Evolutionary conservation across 441 rosid species (phyloP), one percentile per base, ranked within the genome.

Genomic region (Oxalis stricta): DNA sequence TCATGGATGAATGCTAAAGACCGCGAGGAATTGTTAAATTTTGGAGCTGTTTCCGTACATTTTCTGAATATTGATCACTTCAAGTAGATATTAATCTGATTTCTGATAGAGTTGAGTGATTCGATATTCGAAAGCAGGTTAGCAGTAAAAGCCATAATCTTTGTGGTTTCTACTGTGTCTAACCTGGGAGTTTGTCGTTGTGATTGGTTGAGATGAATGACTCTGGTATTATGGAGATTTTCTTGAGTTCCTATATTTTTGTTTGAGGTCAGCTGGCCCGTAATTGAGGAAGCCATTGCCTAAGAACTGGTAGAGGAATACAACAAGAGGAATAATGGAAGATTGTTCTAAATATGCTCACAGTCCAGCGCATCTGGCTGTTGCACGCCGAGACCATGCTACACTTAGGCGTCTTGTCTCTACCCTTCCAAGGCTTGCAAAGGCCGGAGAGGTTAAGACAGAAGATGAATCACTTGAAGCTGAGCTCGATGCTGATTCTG

Each of bases 291-390:
- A 18, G 45, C 26, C n/a, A 24, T 48, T 47, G 64, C 41, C 14
- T 56, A 60, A 63, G 16, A 28, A 41, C 22, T 19, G 33, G 43
- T 18, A 40, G 20, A 34, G 54, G 39, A 19, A 26, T 26, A 23
- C 33, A 49, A 38, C n/a, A 12, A 48, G 21, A 3, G 40, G 44
- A 10, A 39, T 40, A 13, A 91, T 91, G 98, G 98, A 83, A 55
- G 95, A 86, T 63, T 46, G 65, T 48, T 65, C 82, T 3, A 79
- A 63, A 64, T 91, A 79, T 55, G 55, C 60, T 28, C 95, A 91
- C 36, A 86, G 99, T 74, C 84, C 96, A 56, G 91, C 76, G 12
- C 99, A 91, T 66, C 39, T 70, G 50, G 99, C 96, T 2, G 91
- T 86, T 64, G 86, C 73, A 45, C 72, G 75, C 16, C 86, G 76